Conservation (phyloP, 345 rosid genomes). For the Camelina laxa region DNA sequence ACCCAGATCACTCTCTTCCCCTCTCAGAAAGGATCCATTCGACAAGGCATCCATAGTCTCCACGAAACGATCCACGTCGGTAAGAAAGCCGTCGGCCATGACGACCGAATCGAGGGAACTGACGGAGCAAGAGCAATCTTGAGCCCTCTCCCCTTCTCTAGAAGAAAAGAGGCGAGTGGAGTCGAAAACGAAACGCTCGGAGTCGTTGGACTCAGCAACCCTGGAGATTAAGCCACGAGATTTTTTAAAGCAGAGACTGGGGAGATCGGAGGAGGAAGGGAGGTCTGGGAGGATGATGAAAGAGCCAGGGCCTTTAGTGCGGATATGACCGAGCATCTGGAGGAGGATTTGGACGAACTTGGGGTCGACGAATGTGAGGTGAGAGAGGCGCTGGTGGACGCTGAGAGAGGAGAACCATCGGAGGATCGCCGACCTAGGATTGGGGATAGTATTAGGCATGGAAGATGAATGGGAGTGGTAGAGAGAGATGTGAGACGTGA, state of each 20-base stretch:
- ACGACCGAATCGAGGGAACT: conserved; percentile 65
- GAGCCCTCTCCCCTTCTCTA: conserved; percentile 61
- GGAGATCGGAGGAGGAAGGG: conserved; percentile 66
- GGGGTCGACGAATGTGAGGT: conserved; percentile 70
- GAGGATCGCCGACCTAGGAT: conserved; percentile 69
- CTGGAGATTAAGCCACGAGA: conserved; percentile 79
- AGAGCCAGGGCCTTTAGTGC: conserved; percentile 62
- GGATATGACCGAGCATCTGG: conserved; percentile 76
- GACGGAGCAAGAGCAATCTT: conserved; percentile 58
- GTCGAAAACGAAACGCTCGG: conserved; percentile 59
- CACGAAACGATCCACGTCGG: conserved; percentile 67
- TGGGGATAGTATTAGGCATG: conserved; percentile 41
- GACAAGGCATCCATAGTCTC: conserved; percentile 72
- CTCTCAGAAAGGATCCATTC: conserved; percentile 71
- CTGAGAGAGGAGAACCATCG: conserved; percentile 86
- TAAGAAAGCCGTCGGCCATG: conserved; percentile 61
- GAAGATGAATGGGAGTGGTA: conserved; percentile 60
- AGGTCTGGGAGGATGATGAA: conserved; percentile 91
- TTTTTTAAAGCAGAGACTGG: conserved; percentile 74
- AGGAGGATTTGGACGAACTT: conserved; percentile 64
- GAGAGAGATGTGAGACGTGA: conserved; percentile 90
- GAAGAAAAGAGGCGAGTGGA: conserved; percentile 71
- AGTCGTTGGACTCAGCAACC: conserved; percentile 58
- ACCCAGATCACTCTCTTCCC: conserved; percentile 73
- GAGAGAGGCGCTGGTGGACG: conserved; percentile 75